These are phyloP conservation scores for Exophiala aquamarina DNA, from an alignment of 2,329 filamentous ascomycete species.

Conservation along the genomic window DNA sequence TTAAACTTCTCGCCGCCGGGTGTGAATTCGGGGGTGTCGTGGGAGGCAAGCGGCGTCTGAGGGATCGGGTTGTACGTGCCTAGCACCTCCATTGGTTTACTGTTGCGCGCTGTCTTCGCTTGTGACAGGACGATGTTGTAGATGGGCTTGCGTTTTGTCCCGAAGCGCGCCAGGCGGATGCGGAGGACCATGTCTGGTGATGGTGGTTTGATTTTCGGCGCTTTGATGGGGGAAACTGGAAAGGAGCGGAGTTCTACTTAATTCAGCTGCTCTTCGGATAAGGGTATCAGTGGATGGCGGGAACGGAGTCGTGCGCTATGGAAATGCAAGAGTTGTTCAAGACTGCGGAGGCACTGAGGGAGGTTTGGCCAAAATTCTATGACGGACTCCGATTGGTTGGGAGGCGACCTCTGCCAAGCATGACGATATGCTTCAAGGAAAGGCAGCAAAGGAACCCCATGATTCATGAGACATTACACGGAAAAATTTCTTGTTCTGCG, in stretches of 20 bases:
- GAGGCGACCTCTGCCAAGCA: slow-evolving; percentile 2
- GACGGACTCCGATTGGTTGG: slow-evolving; percentile 20
- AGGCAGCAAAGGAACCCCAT: no score
- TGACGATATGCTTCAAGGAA: slow-evolving; percentile 13
- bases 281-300: no score
- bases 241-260: no score
- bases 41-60: slow-evolving; percentile 43
- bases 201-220: slow-evolving; percentile 8
- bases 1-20: slow-evolving; percentile 45
- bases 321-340: no score
- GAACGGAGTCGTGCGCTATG: no score
- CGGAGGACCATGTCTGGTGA: slow-evolving; percentile 73
- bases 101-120: slow-evolving; percentile 86
- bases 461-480: no score
- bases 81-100: slow-evolving; percentile 89
- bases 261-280: no score
- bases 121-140: slow-evolving; percentile 98
- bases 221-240: no score
- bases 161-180: slow-evolving; percentile 92
- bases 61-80: slow-evolving; percentile 65
- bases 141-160: slow-evolving; percentile 81
- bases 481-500: no score
- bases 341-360: not conserved
- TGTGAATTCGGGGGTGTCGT: slow-evolving; percentile 20
- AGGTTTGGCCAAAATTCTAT: slow-evolving; percentile 9